These are phyloP conservation scores for Stagonosporopsis vannaccii DNA, from an alignment of 2,329 filamentous ascomycete species.

Conservation along the genomic window DNA sequence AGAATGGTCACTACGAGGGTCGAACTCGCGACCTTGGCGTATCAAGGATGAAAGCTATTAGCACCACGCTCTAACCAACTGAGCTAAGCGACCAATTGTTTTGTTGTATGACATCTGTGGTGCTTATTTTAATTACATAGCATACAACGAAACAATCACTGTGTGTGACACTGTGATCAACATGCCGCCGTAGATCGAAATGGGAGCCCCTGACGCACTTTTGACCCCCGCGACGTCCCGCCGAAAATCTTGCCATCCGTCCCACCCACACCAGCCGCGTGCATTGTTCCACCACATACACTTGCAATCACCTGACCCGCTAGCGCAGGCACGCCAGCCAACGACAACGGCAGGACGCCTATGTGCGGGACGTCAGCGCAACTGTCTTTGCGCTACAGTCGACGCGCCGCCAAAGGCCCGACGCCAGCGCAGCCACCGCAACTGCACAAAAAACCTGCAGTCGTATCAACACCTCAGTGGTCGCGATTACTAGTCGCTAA, in stretches of 20 bases:
- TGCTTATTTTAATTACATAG: too few species aligned
- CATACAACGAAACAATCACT: too few species aligned
- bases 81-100: conserved; percentile 19
- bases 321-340: conserved; percentile 20
- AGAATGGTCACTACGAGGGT: conserved; percentile 25
- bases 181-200: too few species aligned
- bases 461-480: conserved; percentile 11
- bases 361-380: conserved; percentile 17
- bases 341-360: conserved; percentile 15
- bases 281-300: conserved; percentile 17
- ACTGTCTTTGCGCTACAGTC: conserved; percentile 14
- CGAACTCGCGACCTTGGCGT: conserved; percentile 27
- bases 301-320: conserved; percentile 20
- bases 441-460: neutral
- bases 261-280: conserved; percentile 12
- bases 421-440: conserved; percentile 9
- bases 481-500: conserved; percentile 5
- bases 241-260: conserved; percentile 5
- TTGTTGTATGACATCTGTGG: neutral
- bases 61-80: conserved; percentile 28
- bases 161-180: too few species aligned
- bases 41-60: conserved; percentile 23
- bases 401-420: conserved; percentile 18
- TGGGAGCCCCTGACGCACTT: neutral
- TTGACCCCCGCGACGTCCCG: neutral